Evolutionary conservation across 1,284 basidiomycete genomes (phyloP), one percentile per base, ranked within the genome.

Genomic region (Inonotus hispidus): DNA sequence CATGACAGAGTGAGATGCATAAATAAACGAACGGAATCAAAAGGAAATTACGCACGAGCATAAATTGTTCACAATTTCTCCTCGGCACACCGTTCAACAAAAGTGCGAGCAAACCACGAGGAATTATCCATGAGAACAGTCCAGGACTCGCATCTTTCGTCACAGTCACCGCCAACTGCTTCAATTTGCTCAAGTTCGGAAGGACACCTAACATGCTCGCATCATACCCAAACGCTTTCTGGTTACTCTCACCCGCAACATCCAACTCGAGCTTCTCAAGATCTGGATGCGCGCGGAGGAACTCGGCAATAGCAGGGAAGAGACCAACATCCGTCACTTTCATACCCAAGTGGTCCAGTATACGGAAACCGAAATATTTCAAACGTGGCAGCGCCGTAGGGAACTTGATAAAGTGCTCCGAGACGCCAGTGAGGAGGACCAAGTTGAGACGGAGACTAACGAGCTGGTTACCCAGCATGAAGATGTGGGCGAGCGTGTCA

Each of bases 171-270:
- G 75, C 77, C 56, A 89, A 68, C 53, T 75, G 78, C 25, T 71
- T 76, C 59, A 89, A 69, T 16, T 73, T 74, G 11, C 72, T 72
- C 32, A 89, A 69, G 3, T 77, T 77, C 0, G 87, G 86, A 13
- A 89, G 74, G n/a, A 88, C 81, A 13, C 87, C 86, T 84, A 85
- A 87, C 6, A 84, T 76, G 0, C 81, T 78, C 0, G 86, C 84
- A 64, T 87, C 83, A 65, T 85, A 88, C 21, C 87, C 86, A 11
- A 85, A 76, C 11, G 77, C 73, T 59, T 74, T 72, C 64, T 82
- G 78, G 63, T 68, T 71, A 52, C 79, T 77, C 21, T 78, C 75
- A n/a, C 75, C 74, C 13, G 79, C 76, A 8, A 82, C 79, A 10
- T 79, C 76, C 1, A 88, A 74, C 53, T 79, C 75, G 41, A 88